Base-by-base conservation (phyloP, 2,329 filamentous ascomycete species). In the Arthrinium phaeospermum region DNA sequence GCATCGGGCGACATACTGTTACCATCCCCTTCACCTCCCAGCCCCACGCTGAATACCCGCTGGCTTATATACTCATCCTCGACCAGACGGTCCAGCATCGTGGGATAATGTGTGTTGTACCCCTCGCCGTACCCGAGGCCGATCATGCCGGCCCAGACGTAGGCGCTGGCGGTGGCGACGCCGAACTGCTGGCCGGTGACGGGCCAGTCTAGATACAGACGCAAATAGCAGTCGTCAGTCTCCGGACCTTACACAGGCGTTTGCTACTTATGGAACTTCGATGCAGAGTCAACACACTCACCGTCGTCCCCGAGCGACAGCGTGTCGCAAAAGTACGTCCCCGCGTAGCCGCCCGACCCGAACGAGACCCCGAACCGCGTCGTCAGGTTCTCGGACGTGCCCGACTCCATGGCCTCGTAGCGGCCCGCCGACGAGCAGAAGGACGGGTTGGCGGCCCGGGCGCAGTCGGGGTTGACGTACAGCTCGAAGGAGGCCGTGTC, bases 391-490 rank as follows among this genome's bases (percentile, higher is more conserved):
- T 76, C 69, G 5, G 83, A 77, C 0, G 85, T 84, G 4, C 83
- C 82, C 0, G 87, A 89, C 22, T 74, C 76, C 2, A 77, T 71
- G 1, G 83, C 75, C 71, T 86, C 80, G 76, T 87, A 89, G 70
- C 77, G 78, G 47, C 87, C 87, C 6, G 84, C 80, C 13, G 81
- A 81, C 19, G 81, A 74, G 78, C 87, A 89, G 75, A 78, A 34
- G 80, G 76, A 72, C 88, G 85, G 10, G 81, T 75, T 0, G 76
- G 75, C 10, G 76, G 92, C 82, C 1, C 78, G 78, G 7, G 86
- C 88, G 76, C 87, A 89, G 69, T 87, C 85, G 0, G 90, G 87
- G 76, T 94, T 94, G 8, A 90, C 86, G 88, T 88, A 90, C 45
- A 90, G 82, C 81, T 90, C 88, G 75, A 88, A 90, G 13, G 88